Evolutionary conservation across 305 asterid genomes (phyloP).

Genomic region (Solanum chacoense): DNA sequence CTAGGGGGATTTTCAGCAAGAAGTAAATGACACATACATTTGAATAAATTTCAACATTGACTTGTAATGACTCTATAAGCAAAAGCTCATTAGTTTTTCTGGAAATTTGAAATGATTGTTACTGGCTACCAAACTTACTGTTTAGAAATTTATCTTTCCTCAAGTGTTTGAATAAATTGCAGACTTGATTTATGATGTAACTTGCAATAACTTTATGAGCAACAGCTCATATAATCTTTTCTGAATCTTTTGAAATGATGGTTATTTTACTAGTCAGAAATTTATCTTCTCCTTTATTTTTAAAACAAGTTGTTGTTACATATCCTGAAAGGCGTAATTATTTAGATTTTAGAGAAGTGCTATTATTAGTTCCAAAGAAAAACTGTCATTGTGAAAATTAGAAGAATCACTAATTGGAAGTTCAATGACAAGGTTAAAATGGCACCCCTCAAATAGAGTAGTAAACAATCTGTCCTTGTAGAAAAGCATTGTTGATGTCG

Average conservation of each 20-base stretch:
- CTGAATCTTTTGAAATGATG: neutral
- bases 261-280: neutral
- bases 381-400: neutral
- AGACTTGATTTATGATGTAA: neutral
- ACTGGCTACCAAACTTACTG: neutral
- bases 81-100: neutral
- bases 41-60: neutral
- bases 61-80: neutral
- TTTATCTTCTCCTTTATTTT: neutral
- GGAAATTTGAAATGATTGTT: neutral
- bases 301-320: neutral
- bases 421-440: neutral
- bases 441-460: neutral
- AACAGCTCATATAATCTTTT: neutral
- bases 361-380: neutral
- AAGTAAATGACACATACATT: neutral
- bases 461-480: neutral
- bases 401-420: neutral
- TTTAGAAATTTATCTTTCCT: neutral
- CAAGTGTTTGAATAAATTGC: neutral
- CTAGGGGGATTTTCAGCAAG: neutral
- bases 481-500: neutral
- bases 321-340: neutral
- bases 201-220: neutral
- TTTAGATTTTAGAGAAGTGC: neutral